Percentiles rank a stretch among this genome's conserved stretches.
Evolutionary conservation across 2,329 filamentous ascomycete genomes (phyloP).

Genomic region (Sclerotinia minor): DNA sequence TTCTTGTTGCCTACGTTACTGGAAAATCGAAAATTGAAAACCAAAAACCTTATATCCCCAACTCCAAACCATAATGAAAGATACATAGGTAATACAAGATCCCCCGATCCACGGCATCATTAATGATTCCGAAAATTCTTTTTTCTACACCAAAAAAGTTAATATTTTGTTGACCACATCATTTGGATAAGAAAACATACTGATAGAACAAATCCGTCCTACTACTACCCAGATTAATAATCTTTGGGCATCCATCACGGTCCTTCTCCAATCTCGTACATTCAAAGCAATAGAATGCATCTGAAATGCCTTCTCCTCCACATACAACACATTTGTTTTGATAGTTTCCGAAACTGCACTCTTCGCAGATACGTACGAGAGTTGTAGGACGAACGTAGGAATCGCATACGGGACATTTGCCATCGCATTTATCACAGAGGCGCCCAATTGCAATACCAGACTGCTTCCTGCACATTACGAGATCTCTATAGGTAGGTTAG

Average conservation of each 20-base stretch:
- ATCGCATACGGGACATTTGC: slow-evolving; percentile 98
- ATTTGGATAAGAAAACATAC: slow-evolving; percentile 22
- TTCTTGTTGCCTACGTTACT: slow-evolving; percentile 4
- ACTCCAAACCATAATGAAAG: slow-evolving; percentile 16
- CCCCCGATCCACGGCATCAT: slow-evolving; percentile 18
- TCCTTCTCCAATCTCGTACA: slow-evolving; percentile 97
- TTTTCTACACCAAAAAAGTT: slow-evolving; percentile 50
- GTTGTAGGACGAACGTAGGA: slow-evolving; percentile 98
- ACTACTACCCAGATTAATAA: slow-evolving; percentile 95
- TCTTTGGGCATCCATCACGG: slow-evolving; percentile 96
- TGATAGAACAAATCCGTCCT: slow-evolving; percentile 74
- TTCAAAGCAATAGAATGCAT: slow-evolving; percentile 99
- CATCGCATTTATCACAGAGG: slow-evolving; percentile 99
- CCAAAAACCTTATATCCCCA: slow-evolving; percentile 4
- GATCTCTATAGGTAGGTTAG: slow-evolving; percentile 60
- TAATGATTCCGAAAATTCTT: slow-evolving; percentile 66
- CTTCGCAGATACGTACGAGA: slow-evolving; percentile 96
- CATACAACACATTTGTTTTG: slow-evolving; percentile 99
- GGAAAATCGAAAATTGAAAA: slow-evolving; percentile 7
- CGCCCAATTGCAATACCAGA: slow-evolving; percentile 96
- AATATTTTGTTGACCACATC: slow-evolving; percentile 35
- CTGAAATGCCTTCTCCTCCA: slow-evolving; percentile 94
- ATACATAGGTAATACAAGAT: slow-evolving; percentile 23
- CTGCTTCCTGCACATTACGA: slow-evolving; percentile 99
- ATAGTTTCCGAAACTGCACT: slow-evolving; percentile 99